Base-by-base conservation (phyloP, 2,329 filamentous ascomycete species). In the Neophaeococcomyces aloes region DNA sequence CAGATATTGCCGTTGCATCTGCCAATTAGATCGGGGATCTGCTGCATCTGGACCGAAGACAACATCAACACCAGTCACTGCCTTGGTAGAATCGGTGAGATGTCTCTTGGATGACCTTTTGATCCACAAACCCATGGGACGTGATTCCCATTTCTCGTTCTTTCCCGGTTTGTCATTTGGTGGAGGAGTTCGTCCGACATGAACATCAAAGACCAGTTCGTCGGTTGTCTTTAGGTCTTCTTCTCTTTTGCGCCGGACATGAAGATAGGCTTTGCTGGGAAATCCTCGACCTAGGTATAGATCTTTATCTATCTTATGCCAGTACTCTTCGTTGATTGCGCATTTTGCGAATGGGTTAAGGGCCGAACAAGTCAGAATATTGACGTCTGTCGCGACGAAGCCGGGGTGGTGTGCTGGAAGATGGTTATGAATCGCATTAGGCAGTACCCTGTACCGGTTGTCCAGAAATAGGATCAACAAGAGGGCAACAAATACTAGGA, bases 11-110 rank as follows among this genome's bases (percentile, higher is more conserved):
- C 84, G 81, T 39, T 78, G 79, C 33, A 95, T 73, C 46, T 79
- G 70, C 91, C 93, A 98, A 23, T 84, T 84, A 2, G 80, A 76
- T 45, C 91, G 78, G 4, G 86, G 88, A 60, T 98, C 91, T 25
- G 88, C 85, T 7, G 88, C 89, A 59, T 95, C 88, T 15, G 88
- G 79, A 15, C 88, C 88, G 57, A 93, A 95, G 5, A 95, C 70
- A 4, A 94, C 78, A 59, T 95, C 88, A 4, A 94, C 70, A 3
- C 80, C 82, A 0, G 86, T 94, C 38, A 95, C 73, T 13, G 80
- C 81, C 30, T 75, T 72, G 46, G 79, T 77, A 3, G 80, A 83
- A 58, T 93, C 86, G 59, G 79, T 83, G 35, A 82, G 79, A 56
- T 84, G 78, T 50, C 76, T 74, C 59, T 81, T 83, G 23, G 75